Percentiles rank a stretch among this genome's conserved stretches.
phyloP scores from a whole-genome alignment of 1,284 basidiomycete genomes.

The Ustilago crameri region DNA sequence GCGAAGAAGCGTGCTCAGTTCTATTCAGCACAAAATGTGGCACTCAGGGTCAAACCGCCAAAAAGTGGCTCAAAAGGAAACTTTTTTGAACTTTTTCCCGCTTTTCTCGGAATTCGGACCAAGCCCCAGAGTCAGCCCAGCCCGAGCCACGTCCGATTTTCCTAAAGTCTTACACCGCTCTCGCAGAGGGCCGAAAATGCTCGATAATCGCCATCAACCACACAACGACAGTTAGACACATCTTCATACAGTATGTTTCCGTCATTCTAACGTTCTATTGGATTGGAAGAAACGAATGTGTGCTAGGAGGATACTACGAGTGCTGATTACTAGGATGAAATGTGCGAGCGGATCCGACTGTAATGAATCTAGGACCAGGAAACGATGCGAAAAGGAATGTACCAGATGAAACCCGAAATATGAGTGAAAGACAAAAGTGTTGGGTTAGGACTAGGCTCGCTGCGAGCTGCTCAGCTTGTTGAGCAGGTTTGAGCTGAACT shows the following conservation, averaged over 20 bases:
- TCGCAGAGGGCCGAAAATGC: not conserved
- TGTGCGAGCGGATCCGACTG: not conserved
- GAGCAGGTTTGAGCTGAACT: conserved; percentile 36
- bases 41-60: conserved; percentile 5
- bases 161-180: conserved; percentile 2
- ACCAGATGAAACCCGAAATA: not conserved
- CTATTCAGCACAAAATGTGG: no score
- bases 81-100: conserved; percentile 13
- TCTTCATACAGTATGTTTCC: no score
- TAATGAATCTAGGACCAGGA: not conserved
- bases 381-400: not conserved
- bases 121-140: not conserved
- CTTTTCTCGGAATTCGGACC: conserved; percentile 12
- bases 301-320: not conserved
- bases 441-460: conserved; percentile 21
- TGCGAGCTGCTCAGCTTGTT: conserved; percentile 28
- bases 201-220: not conserved
- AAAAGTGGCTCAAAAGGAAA: conserved; percentile 5
- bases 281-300: not conserved
- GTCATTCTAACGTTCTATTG: no score
- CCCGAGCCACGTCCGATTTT: no score
- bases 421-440: not conserved
- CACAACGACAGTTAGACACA: no score
- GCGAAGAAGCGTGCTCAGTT: not conserved
- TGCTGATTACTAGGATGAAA: not conserved